Percentiles rank a stretch among this genome's conserved stretches.
Conservation (phyloP, 2,329 filamentous ascomycete species). For the Dendryphion nanum region DNA sequence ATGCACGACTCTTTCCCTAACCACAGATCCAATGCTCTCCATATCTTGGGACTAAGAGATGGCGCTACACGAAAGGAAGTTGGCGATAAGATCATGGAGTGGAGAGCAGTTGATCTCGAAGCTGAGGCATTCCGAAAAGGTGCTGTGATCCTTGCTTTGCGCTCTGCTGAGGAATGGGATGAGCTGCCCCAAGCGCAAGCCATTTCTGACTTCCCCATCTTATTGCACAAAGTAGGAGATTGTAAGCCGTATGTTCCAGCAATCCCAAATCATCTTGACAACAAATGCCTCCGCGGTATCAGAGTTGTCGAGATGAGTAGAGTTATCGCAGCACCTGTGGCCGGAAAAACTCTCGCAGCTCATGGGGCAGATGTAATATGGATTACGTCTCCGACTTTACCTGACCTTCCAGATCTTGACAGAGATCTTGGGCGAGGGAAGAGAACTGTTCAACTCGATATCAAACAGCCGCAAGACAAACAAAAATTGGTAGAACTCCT, state of each 20-base stretch:
- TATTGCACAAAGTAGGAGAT: conserved; percentile 36
- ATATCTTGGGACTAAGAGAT: conserved; percentile 42
- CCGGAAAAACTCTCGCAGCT: conserved; percentile 43
- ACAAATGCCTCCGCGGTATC: conserved; percentile 42
- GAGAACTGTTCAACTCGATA: conserved; percentile 48
- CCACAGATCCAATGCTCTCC: conserved; percentile 46
- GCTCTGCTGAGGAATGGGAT: conserved; percentile 55
- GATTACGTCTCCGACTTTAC: conserved; percentile 43
- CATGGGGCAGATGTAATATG: conserved; percentile 50
- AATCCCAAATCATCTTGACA: background rate
- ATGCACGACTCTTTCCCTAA: conserved; percentile 57
- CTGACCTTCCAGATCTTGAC: conserved; percentile 43
- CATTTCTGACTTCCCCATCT: conserved; percentile 49
- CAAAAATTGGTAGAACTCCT: conserved; percentile 44
- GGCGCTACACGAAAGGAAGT: conserved; percentile 42
- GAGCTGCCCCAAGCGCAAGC: conserved; percentile 46
- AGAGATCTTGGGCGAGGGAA: conserved; percentile 50
- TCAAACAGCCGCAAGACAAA: conserved; percentile 44
- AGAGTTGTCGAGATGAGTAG: conserved; percentile 43
- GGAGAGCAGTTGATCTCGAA: conserved; percentile 52
- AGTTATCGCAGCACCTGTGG: conserved; percentile 46
- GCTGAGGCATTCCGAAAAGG: conserved; percentile 40
- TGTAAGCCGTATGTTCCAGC: conserved; percentile 9
- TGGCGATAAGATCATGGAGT: conserved; percentile 36
- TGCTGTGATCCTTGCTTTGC: conserved; percentile 51